Evolutionary conservation across 129 eudicot species (phyloP).

Genomic region (Saussurea involucrata): DNA sequence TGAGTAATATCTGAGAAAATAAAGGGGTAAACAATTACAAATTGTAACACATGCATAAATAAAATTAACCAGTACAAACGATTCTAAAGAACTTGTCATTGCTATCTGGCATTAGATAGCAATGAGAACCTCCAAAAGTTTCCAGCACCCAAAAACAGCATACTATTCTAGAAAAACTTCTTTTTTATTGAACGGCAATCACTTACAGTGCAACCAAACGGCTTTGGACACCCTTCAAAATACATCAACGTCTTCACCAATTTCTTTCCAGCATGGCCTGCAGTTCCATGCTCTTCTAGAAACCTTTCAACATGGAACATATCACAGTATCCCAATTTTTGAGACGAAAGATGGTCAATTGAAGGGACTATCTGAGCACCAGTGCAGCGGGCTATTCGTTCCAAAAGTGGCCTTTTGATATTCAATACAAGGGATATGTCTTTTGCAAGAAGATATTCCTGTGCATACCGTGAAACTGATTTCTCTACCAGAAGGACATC

Average conservation of each 20-base stretch:
- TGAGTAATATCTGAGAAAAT: conserved; percentile 69
- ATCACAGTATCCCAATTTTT: conserved; percentile 84
- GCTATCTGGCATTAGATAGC: not conserved
- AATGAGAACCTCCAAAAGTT: not conserved
- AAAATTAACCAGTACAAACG: not conserved
- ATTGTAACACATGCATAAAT: not conserved
- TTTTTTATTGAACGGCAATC: not conserved
- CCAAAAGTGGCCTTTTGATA: conserved; percentile 90
- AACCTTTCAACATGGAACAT: conserved; percentile 74
- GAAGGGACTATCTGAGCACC: conserved; percentile 96
- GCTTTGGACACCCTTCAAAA: conserved; percentile 98
- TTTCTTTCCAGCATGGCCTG: conserved; percentile 86
- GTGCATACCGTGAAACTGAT: conserved; percentile 92
- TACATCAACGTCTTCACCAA: conserved; percentile 89
- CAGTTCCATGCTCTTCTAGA: conserved; percentile 85
- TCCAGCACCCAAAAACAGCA: not conserved
- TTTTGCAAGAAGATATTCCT: conserved; percentile 82
- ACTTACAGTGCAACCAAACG: conserved; percentile 97
- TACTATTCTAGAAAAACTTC: not conserved
- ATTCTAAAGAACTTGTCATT: not conserved
- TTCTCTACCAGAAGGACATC: conserved; percentile 93
- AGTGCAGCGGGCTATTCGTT: conserved; percentile 96
- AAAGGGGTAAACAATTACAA: not conserved
- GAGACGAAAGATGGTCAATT: conserved; percentile 87
- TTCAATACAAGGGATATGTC: conserved; percentile 94